phyloP scores from a whole-genome alignment of 768 basidiomycete genomes.

The Pulveroboletus sp. region DNA sequence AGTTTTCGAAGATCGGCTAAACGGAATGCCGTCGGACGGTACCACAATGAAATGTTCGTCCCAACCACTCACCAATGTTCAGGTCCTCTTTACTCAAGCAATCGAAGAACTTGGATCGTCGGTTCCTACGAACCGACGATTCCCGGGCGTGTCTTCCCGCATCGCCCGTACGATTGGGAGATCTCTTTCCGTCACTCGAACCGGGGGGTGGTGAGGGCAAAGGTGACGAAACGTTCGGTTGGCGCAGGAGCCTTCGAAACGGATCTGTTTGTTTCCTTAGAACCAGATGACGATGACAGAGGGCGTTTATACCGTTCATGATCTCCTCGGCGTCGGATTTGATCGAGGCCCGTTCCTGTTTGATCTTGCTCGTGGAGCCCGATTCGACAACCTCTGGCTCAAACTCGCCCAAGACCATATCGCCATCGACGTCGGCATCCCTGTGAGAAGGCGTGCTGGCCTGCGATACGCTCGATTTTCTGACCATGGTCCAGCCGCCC shows the following conservation, averaged over 20 bases:
- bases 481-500: slow-evolving; percentile 77
- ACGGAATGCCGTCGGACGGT: slow-evolving; percentile 5
- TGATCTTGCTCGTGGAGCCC: slow-evolving; percentile 37
- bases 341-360: slow-evolving; percentile 46
- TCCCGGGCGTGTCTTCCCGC: slow-evolving; percentile 66
- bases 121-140: slow-evolving; percentile 72
- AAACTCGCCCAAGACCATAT: slow-evolving; percentile 74
- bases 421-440: slow-evolving; percentile 69
- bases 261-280: slow-evolving; percentile 49
- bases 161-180: slow-evolving; percentile 24
- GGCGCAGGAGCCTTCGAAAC: slow-evolving; percentile 48
- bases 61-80: slow-evolving; percentile 61
- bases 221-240: slow-evolving; percentile 9
- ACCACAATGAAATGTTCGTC: not conserved
- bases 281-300: slow-evolving; percentile 17
- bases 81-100: slow-evolving; percentile 75
- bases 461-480: slow-evolving; percentile 35
- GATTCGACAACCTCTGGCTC: slow-evolving; percentile 51
- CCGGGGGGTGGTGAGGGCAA: slow-evolving; percentile 3
- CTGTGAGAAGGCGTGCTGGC: slow-evolving; percentile 25
- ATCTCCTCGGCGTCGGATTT: slow-evolving; percentile 71
- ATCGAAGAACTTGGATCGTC: slow-evolving; percentile 77
- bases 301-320: slow-evolving; percentile 56
- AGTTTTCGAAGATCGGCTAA: slow-evolving; percentile 82
- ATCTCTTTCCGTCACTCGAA: slow-evolving; percentile 7